phyloP scores from a whole-genome alignment of 2,329 filamentous ascomycete species.

The Talaromyces marneffei region DNA sequence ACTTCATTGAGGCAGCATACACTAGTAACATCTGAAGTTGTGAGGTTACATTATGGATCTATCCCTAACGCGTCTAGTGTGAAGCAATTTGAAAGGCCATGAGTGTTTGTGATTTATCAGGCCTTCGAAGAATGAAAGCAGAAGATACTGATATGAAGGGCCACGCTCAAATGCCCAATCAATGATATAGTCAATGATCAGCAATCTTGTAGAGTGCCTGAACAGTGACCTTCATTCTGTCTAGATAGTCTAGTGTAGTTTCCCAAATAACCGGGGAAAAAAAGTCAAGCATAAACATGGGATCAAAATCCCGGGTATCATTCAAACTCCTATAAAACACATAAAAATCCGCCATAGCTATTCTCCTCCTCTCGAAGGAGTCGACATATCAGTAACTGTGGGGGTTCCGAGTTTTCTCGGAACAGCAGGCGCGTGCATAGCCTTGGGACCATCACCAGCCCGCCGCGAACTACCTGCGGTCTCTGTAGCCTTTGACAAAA shows the following conservation, averaged over 20 bases:
- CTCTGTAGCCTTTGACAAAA: slow-evolving; percentile 44
- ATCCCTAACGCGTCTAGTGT: too few species aligned
- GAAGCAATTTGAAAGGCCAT: too few species aligned
- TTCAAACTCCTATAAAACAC: slow-evolving; percentile 5
- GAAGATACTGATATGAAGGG: not conserved
- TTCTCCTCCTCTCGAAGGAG: slow-evolving; percentile 33
- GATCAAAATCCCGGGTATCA: slow-evolving; percentile 2
- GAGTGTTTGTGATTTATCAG: not conserved
- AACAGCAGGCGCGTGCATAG: slow-evolving; percentile 14
- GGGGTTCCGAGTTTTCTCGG: slow-evolving; percentile 25
- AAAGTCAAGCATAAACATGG: slow-evolving; percentile 1
- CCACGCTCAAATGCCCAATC: not conserved
- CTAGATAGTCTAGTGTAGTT: not conserved
- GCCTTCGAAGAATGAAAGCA: not conserved
- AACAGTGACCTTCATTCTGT: not conserved
- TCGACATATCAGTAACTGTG: slow-evolving; percentile 22
- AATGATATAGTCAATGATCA: not conserved
- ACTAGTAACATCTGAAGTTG: too few species aligned
- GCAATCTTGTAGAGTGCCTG: not conserved
- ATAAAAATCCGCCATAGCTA: slow-evolving; percentile 22
- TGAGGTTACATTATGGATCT: too few species aligned
- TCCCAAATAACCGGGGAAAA: not conserved
- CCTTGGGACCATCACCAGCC: slow-evolving; percentile 13
- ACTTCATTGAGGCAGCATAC: not conserved
- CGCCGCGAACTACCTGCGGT: slow-evolving; percentile 20